Percentiles rank a stretch among this genome's conserved stretches.
Evolutionary conservation across 257 asterid species (phyloP).

Genomic region (Anisodus tanguticus): DNA sequence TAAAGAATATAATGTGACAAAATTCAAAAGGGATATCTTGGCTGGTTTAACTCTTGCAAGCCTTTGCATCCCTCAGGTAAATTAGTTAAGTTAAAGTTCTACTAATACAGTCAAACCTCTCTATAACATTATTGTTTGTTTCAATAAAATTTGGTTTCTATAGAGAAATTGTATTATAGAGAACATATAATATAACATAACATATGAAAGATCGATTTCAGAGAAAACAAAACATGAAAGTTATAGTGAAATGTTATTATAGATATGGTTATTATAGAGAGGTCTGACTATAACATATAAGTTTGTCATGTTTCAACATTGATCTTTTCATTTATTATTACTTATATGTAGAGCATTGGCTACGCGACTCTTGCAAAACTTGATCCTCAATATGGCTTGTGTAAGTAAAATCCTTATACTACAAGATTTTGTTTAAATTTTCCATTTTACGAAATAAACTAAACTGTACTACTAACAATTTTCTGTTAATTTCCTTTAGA

Average conservation of each 20-base stretch:
- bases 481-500: constrained; percentile 26
- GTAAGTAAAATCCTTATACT: constrained; percentile 37
- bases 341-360: constrained; percentile 43
- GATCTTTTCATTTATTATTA: neutral
- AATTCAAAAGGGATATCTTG: constrained; percentile 42
- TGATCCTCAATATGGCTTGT: constrained; percentile 54
- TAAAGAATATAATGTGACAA: constrained; percentile 37
- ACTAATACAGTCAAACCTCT: neutral
- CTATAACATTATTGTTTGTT: too few species aligned
- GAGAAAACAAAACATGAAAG: too few species aligned
- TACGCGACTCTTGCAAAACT: constrained; percentile 53
- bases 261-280: too few species aligned
- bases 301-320: neutral
- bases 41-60: constrained; percentile 58
- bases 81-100: neutral
- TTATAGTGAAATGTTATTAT: too few species aligned
- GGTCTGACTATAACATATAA: neutral
- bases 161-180: too few species aligned
- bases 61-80: constrained; percentile 56
- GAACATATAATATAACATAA: too few species aligned
- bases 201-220: too few species aligned
- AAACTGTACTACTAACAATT: neutral
- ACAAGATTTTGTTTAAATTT: neutral
- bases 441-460: neutral
- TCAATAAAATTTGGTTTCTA: too few species aligned